A percentile compares a stretch with the other conserved stretches of the same genome.
phyloP scores from a whole-genome alignment of 192 early-diverging fungal species.

The Mortierella antarctica region DNA sequence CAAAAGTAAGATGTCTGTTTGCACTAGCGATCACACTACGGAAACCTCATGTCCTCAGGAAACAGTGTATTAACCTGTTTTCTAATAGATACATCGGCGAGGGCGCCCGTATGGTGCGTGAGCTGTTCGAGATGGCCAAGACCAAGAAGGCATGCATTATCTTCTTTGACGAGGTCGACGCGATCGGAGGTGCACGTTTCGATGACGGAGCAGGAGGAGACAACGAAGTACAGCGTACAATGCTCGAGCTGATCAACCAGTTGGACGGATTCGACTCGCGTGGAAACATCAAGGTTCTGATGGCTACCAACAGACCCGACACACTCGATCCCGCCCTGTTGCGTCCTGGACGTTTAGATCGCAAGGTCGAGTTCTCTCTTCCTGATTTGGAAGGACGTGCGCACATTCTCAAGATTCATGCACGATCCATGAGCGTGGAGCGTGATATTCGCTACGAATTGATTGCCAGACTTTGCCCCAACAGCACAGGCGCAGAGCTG shows the following conservation, averaged over 20 bases:
- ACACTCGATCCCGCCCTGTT: conserved; percentile 97
- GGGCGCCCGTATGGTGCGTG: conserved; percentile 98
- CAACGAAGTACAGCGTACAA: conserved; percentile 99
- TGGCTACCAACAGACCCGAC: conserved; percentile 98
- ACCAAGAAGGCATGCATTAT: conserved; percentile 99
- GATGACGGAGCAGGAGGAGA: conserved; percentile 99
- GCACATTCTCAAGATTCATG: conserved; percentile 99
- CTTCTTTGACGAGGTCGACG: conserved; percentile 99
- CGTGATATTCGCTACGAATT: conserved; percentile 99
- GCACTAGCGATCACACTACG: not conserved
- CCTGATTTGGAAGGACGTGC: conserved; percentile 98
- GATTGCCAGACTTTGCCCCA: conserved; percentile 97
- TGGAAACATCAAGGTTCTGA: conserved; percentile 99
- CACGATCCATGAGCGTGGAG: conserved; percentile 98
- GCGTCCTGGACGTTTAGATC: conserved; percentile 97
- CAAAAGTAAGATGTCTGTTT: conserved; percentile 74
- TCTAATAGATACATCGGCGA: conserved; percentile 89
- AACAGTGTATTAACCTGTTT: not conserved
- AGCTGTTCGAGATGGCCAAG: conserved; percentile 99
- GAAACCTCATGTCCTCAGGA: too few species aligned
- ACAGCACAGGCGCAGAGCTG: conserved; percentile 98
- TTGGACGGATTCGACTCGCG: conserved; percentile 99
- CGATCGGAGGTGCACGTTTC: conserved; percentile 96
- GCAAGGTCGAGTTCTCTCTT: conserved; percentile 97
- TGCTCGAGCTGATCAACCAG: conserved; percentile 99